phyloP scores from a whole-genome alignment of 345 rosid species.

The Syzygium oleosum region DNA sequence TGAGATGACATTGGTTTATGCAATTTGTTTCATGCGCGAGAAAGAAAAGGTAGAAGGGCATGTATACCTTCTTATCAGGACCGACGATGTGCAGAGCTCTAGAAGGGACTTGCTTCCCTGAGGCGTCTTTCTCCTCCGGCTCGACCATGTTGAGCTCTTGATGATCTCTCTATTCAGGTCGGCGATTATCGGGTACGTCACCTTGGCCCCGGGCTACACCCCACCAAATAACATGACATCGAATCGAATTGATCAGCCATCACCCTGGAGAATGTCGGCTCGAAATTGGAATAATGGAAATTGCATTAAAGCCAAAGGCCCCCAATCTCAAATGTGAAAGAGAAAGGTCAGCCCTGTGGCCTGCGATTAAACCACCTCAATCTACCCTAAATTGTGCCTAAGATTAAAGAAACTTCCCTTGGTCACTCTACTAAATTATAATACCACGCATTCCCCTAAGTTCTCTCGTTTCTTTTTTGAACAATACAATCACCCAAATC shows the following conservation, averaged over 20 bases:
- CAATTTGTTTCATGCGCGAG: fast-evolving
- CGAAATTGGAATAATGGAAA: neutral
- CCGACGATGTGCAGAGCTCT: constrained; percentile 76
- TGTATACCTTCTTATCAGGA: constrained; percentile 44
- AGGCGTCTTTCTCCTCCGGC: constrained; percentile 44
- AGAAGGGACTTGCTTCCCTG: constrained; percentile 36
- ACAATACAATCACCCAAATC: neutral
- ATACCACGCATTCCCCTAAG: neutral
- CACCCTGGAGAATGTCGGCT: neutral
- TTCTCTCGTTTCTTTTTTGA: neutral
- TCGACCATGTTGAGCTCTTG: constrained; percentile 76
- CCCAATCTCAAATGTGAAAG: neutral
- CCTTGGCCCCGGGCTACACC: constrained; percentile 24
- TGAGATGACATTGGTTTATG: neutral
- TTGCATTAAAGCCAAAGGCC: neutral
- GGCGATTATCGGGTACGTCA: constrained; percentile 57
- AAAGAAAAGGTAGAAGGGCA: fast-evolving
- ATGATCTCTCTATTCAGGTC: constrained; percentile 57
- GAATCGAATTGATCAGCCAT: neutral
- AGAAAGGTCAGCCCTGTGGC: neutral
- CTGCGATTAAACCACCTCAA: neutral
- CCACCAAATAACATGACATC: neutral
- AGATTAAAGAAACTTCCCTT: neutral
- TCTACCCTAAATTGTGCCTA: neutral
- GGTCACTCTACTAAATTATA: neutral